Conservation (phyloP, 192 early-diverging fungal genomes). For the Gamsiella multidivaricata region DNA sequence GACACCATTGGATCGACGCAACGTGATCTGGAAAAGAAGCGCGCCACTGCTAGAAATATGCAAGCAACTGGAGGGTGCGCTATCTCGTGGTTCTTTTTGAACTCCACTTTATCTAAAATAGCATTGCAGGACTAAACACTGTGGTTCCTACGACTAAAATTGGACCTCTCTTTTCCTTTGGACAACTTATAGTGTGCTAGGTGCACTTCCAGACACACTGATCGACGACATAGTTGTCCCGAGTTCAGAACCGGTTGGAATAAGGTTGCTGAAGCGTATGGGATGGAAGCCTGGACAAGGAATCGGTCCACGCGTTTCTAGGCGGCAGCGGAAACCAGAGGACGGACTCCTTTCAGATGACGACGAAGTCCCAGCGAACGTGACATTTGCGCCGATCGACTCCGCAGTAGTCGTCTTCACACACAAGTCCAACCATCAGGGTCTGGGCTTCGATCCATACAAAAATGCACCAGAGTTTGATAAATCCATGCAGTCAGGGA, state of each 20-base stretch:
- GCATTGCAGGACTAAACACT: no score
- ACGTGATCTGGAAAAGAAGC: constrained; percentile 64
- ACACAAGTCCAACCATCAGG: constrained; percentile 67
- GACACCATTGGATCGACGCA: constrained; percentile 73
- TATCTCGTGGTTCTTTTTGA: no score
- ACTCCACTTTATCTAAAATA: no score
- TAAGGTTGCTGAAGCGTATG: constrained; percentile 80
- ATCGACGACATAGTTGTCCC: constrained; percentile 73
- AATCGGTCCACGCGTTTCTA: constrained; percentile 76
- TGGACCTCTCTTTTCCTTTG: no score
- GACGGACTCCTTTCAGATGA: constrained; percentile 33
- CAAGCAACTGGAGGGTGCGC: constrained; percentile 59
- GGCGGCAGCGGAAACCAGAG: constrained; percentile 27
- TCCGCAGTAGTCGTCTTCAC: constrained; percentile 58
- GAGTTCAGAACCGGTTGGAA: constrained; percentile 67
- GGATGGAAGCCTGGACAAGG: constrained; percentile 91
- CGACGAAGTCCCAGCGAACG: constrained; percentile 61
- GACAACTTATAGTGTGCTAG: constrained; percentile 38
- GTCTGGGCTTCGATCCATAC: constrained; percentile 79
- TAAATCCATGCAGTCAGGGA: constrained; percentile 1
- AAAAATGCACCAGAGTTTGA: constrained; percentile 73
- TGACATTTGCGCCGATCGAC: constrained; percentile 78
- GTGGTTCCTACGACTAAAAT: no score
- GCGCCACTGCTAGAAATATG: constrained; percentile 55
- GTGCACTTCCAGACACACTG: constrained; percentile 57